Percentiles rank a stretch among this genome's conserved stretches.
These are phyloP conservation scores for Colletotrichum liriopes DNA, from an alignment of 2,329 filamentous ascomycete species.

Conservation along the genomic window DNA sequence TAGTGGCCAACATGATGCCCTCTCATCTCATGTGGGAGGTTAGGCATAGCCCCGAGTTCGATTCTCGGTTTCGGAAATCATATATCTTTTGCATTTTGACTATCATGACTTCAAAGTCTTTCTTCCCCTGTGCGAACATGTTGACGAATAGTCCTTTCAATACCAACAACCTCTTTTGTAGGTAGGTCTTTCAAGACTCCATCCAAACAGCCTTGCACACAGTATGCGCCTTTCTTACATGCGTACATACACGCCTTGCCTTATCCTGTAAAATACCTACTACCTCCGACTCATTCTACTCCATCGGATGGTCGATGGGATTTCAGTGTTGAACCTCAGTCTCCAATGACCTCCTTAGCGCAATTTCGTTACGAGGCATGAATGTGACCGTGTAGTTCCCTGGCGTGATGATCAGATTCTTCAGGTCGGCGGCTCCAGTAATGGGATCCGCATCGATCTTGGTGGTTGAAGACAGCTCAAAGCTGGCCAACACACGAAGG, in stretches of 20 bases:
- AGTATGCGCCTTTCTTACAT: too few species aligned
- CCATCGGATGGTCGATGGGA: too few species aligned
- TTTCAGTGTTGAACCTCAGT: not conserved
- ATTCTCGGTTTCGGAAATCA: constrained; percentile 34
- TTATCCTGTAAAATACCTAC: not conserved
- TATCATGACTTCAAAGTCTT: not conserved
- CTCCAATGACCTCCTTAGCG: constrained; percentile 21
- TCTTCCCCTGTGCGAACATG: too few species aligned
- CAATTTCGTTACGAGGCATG: constrained; percentile 23
- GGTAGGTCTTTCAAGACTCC: too few species aligned
- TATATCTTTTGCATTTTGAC: not conserved
- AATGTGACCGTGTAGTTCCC: constrained; percentile 18
- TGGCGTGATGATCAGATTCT: constrained; percentile 33
- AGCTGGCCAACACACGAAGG: constrained; percentile 65
- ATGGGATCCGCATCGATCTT: constrained; percentile 30
- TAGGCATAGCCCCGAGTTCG: constrained; percentile 39
- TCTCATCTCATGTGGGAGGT: constrained; percentile 3
- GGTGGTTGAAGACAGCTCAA: constrained; percentile 57
- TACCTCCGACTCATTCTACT: too few species aligned
- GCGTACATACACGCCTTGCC: rapidly evolving
- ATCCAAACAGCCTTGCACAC: too few species aligned
- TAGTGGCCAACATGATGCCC: constrained; percentile 39
- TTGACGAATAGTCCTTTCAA: not conserved
- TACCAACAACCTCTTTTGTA: not conserved
- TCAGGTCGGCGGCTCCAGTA: constrained; percentile 34